Base-by-base conservation (phyloP, 2,329 filamentous ascomycete species). In the Monilinia laxa region DNA sequence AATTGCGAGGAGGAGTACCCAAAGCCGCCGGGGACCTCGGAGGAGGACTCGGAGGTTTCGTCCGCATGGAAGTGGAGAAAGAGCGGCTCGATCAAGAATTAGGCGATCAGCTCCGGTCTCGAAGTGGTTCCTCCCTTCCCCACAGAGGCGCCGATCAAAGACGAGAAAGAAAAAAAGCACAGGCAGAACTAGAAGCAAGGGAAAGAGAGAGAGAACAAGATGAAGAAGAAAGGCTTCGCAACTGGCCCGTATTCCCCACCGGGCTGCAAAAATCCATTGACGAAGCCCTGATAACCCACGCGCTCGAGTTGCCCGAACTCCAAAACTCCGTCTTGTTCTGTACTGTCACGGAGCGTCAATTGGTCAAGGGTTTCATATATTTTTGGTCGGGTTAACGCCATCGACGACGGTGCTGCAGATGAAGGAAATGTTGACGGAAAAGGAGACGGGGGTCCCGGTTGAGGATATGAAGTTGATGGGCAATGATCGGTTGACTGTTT, bases 381-480 rank as follows among this genome's bases (percentile, higher is more conserved):
- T 18, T 25, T 18, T 60, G 4, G n/a, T 25, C 5, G 31, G 45
- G 9, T 25, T 60, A 25, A 2, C 16, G 2, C 10, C 14, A 20
- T 9, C 2, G 0, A 60, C 58, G 20, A 60, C 58, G 28, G 10
- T 38, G 10, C 6, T 38, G 23, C 9, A 60, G 14, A 60, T 60
- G 2, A 60, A 60, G 23, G n/a, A 38, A 12, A 60, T 60, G 28
- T 2, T 60, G 58, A 25, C 28, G 6, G 45, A 51, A 20, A 20
- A 38, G 12, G 45, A 38, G 58, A 51, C 58, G 28, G 58, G 58
- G 0, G 51, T 60, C 7, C 20, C 20, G 28, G 28, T 60, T 4
- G 6, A 25, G 2, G 3, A 51, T 11, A 60, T 60, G 58, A 60
- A 25, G 45, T 51, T 60, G 58, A 38, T 51, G 45, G 58, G 45